Conservation (phyloP, 805 yeast genomes). For the Starmerella potacharoeniae region DNA sequence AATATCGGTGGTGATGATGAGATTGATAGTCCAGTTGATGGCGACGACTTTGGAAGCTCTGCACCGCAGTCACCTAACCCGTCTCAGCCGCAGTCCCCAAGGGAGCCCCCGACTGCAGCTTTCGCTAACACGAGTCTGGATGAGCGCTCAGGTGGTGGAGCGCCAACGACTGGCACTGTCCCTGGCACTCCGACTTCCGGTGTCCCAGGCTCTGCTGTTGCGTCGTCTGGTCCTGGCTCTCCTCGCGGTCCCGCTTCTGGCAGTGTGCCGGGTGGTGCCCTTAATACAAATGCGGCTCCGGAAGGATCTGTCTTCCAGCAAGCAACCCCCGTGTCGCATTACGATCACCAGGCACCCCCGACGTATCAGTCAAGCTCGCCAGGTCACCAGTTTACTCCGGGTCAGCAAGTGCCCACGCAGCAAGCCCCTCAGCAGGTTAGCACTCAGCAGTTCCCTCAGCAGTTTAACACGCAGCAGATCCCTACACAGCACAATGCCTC, state of each 20-base stretch:
- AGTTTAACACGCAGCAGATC: not conserved
- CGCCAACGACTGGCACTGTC: not conserved
- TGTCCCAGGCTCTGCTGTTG: not conserved
- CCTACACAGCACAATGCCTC: not conserved
- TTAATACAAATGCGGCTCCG: too few species aligned
- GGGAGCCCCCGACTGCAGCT: constrained; percentile 6
- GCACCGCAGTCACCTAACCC: constrained; percentile 11
- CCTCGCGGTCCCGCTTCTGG: not conserved
- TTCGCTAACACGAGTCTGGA: not conserved
- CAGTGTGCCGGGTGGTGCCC: too few species aligned
- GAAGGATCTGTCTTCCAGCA: too few species aligned
- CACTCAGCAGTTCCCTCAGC: not conserved
- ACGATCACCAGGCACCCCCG: not conserved
- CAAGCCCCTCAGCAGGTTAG: not conserved
- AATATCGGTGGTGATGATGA: constrained; percentile 9
- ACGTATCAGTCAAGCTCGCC: not conserved
- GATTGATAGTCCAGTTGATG: constrained; percentile 8
- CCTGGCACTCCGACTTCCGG: not conserved
- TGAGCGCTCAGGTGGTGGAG: not conserved
- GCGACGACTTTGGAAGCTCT: constrained; percentile 3
- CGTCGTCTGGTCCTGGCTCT: not conserved
- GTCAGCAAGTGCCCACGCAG: not conserved
- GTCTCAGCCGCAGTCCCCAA: constrained; percentile 9
- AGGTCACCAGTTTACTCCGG: not conserved
- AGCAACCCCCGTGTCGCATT: too few species aligned